phyloP scores from a whole-genome alignment of 2,329 filamentous ascomycete genomes.

The Cladosporium sp. region DNA sequence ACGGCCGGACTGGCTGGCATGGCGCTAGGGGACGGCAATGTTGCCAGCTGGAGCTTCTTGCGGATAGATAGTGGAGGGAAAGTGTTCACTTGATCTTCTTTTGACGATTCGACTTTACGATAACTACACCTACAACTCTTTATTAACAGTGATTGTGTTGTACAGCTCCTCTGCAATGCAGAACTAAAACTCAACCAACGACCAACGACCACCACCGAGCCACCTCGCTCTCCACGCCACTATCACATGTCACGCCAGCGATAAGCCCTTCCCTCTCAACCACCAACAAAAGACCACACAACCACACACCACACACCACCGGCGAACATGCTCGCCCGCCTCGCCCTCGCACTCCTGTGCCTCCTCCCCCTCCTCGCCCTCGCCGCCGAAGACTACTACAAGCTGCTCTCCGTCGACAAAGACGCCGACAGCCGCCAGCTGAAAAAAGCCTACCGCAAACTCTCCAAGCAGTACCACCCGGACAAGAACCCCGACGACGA shows the following conservation, averaged over 20 bases:
- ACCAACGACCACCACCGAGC: not conserved
- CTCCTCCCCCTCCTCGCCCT: constrained; percentile 47
- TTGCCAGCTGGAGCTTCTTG: constrained; percentile 19
- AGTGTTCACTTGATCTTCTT: not conserved
- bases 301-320: not conserved
- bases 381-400: constrained; percentile 73
- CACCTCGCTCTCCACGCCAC: not conserved
- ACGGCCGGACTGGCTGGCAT: not conserved
- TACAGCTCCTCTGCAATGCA: not conserved
- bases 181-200: not conserved
- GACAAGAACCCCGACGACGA: constrained; percentile 94
- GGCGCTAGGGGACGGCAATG: constrained; percentile 6
- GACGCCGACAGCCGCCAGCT: constrained; percentile 83
- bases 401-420: constrained; percentile 78
- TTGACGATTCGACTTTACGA: not conserved
- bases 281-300: not conserved
- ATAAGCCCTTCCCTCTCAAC: not conserved
- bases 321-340: constrained; percentile 45
- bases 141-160: not conserved
- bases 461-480: constrained; percentile 95
- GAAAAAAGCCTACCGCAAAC: constrained; percentile 86
- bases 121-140: not conserved
- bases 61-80: not conserved
- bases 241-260: constrained; percentile 2
- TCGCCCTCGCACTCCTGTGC: constrained; percentile 45